Conservation (phyloP, 2,329 filamentous ascomycete genomes). For the Microdochium nivale region DNA sequence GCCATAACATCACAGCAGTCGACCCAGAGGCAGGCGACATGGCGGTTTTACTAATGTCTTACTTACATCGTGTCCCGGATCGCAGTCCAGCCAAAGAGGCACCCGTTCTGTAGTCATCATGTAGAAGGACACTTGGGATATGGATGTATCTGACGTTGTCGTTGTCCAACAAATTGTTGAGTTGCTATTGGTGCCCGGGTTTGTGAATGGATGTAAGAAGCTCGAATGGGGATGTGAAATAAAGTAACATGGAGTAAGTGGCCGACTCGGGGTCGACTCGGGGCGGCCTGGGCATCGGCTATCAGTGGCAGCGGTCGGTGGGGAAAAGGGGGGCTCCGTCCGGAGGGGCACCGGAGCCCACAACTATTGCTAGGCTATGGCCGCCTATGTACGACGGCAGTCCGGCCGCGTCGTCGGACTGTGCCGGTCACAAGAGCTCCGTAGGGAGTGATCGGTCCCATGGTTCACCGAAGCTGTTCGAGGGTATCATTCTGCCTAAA, state of each 20-base stretch:
- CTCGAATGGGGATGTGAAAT: not conserved
- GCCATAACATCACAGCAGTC: no score
- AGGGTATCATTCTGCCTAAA: conserved; percentile 1
- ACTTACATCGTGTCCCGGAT: conserved; percentile 60
- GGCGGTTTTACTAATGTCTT: not conserved
- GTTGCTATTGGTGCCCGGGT: not conserved
- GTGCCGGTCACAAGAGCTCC: not conserved
- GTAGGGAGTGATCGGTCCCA: no score
- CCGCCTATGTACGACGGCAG: not conserved
- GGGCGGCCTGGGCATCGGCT: not conserved
- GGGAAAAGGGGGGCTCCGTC: not conserved
- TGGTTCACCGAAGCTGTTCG: not conserved
- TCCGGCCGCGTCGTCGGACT: not conserved
- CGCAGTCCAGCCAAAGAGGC: conserved; percentile 53
- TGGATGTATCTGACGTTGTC: not conserved
- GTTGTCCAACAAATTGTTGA: not conserved
- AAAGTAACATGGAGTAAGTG: no score
- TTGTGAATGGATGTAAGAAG: not conserved
- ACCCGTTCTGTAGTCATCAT: conserved; percentile 19
- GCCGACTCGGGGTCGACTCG: not conserved
- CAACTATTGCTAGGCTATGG: not conserved
- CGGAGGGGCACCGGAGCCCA: not conserved
- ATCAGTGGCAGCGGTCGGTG: not conserved
- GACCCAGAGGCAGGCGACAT: no score
- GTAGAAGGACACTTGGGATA: not conserved